These are phyloP conservation scores for Nicotiana undulata DNA, from an alignment of 257 asterid genomes.

Conservation along the genomic window DNA sequence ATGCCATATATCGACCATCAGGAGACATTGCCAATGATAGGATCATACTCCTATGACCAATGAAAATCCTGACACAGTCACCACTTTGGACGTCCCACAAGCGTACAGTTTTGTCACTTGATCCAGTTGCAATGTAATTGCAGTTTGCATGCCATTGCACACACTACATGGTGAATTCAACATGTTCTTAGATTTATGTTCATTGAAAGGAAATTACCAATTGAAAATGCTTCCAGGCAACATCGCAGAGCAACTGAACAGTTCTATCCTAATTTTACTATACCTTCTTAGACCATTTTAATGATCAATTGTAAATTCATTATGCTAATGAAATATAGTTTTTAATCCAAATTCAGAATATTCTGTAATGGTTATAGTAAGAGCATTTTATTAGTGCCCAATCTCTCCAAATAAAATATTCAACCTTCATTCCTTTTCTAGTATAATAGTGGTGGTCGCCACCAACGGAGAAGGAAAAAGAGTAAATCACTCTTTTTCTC, in stretches of 20 bases:
- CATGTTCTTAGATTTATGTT: background rate
- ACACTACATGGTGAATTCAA: slow-evolving; percentile 41
- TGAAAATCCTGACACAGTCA: slow-evolving; percentile 85
- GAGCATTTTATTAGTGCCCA: background rate
- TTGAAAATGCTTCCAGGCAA: background rate
- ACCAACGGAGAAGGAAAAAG: background rate
- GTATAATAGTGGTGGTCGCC: background rate
- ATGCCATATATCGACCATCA: slow-evolving; percentile 98
- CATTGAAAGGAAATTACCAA: background rate
- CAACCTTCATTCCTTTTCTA: background rate
- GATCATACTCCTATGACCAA: slow-evolving; percentile 95
- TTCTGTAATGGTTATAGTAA: background rate
- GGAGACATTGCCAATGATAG: slow-evolving; percentile 87
- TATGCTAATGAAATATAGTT: background rate
- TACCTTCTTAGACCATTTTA: background rate
- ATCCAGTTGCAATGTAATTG: slow-evolving; percentile 94
- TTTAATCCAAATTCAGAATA: background rate
- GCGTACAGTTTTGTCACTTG: slow-evolving; percentile 97
- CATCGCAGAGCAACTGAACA: background rate
- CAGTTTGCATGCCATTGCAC: slow-evolving; percentile 96
- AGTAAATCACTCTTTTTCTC: background rate
- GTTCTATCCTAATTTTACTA: background rate
- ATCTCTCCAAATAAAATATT: background rate
- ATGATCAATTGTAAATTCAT: background rate
- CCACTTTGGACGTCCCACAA: slow-evolving; percentile 98